Evolutionary conservation across 2,329 filamentous ascomycete species (phyloP), one percentile per base, ranked within the genome.

Genomic region (Colletotrichum tanaceti): DNA sequence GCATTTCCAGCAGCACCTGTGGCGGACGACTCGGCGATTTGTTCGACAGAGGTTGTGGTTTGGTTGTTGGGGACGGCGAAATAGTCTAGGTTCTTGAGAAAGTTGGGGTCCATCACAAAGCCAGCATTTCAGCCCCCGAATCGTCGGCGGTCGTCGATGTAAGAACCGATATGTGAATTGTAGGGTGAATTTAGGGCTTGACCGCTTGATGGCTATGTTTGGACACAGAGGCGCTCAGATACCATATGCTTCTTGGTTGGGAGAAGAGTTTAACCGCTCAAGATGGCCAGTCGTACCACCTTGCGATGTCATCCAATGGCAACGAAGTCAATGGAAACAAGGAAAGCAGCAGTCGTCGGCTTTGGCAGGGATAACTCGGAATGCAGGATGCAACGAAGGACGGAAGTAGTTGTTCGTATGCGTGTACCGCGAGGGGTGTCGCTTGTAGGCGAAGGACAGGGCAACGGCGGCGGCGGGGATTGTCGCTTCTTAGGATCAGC

Each of bases 51-150:
- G 58, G 79, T 79, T 60, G 77, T 70, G 18, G 76, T 78, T 76
- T 80, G 79, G 49, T 75, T 77, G 54, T 80, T 80, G 59, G 79
- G 78, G 61, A 77, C 79, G 62, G 78, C 75, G 73, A 81, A 81
- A 73, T 78, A 81, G 72, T 79, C 79, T 69, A 81, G 74, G 50
- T 79, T 76, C 74, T 73, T 78, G 46, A 80, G 73, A 16, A 79
- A 74, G 60, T 80, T 77, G 28, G 76, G 73, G 72, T 81, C 79
- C 80, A 81, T 81, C 53, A 63, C 73, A 65, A 71, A 64, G 64
- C 73, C 66, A 70, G 75, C 77, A 78, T 78, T 68, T 73, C 77
- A 71, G 64, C 41, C 86, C 86, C 55, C 77, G 72, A 69, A 60
- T 38, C 18, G 49, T 71, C 69, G 71, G 69, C 59, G 70, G 70